A percentile compares a stretch with the other conserved stretches of the same genome.
Conservation (phyloP, 169 alveolate species). For the Eimeria praecox region DNA sequence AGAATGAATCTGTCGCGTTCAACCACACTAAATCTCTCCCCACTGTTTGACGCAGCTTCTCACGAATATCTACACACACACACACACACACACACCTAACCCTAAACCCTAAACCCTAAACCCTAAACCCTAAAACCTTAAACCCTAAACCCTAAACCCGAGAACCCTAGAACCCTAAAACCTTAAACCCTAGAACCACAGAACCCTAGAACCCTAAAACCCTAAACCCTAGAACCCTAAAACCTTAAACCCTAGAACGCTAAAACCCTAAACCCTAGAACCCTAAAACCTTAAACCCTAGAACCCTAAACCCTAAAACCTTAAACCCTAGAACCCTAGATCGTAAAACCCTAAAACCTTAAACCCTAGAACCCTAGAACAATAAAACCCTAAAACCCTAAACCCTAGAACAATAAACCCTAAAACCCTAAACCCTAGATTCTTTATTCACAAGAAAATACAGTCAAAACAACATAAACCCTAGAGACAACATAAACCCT, state of each 20-base stretch:
- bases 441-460: too few relatives aligned
- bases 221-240: background rate
- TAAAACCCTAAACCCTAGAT: background rate
- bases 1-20: constrained; percentile 72
- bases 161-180: background rate
- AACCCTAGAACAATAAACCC: background rate
- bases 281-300: background rate
- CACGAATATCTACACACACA: constrained; percentile 73
- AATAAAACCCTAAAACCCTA: background rate
- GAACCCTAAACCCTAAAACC: background rate
- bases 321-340: too few relatives aligned
- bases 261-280: background rate
- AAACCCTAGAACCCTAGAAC: background rate
- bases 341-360: background rate
- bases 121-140: background rate
- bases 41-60: constrained; percentile 80
- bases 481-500: too few relatives aligned
- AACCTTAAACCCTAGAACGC: background rate
- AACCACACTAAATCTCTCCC: constrained; percentile 82
- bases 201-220: background rate
- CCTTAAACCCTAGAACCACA: background rate
- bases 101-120: background rate
- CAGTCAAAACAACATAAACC: too few relatives aligned
- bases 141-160: constrained; percentile 14
- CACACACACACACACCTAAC: background rate